Conservation (phyloP, 129 eudicot species). For the Flaveria ramosissima region DNA sequence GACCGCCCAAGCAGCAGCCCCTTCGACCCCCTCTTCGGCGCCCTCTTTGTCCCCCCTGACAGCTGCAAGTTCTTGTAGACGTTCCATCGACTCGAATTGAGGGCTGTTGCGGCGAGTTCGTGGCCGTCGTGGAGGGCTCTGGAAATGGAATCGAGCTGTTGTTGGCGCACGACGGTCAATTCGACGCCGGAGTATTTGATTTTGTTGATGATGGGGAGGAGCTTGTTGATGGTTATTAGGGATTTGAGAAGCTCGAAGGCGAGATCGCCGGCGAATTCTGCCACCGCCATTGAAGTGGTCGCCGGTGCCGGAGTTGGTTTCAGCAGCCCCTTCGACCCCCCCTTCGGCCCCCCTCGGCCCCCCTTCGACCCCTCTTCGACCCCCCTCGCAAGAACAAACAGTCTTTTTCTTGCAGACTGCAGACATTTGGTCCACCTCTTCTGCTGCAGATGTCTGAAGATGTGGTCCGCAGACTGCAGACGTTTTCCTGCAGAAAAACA, state of each 20-base stretch:
- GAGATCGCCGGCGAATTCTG: constrained; percentile 88
- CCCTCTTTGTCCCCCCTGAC: no score
- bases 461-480: no score
- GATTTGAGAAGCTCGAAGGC: constrained; percentile 80
- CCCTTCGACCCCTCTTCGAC: no score
- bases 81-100: constrained; percentile 72
- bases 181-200: constrained; percentile 84
- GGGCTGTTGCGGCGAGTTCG: constrained; percentile 63
- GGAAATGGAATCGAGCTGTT: constrained; percentile 72
- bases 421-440: no score
- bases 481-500: no score
- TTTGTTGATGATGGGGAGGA: constrained; percentile 80
- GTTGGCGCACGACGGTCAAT: constrained; percentile 58
- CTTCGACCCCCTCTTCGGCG: no score
- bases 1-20: no score
- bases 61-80: constrained; percentile 65
- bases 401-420: no score
- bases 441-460: no score
- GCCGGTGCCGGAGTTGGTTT: constrained; percentile 19
- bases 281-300: constrained; percentile 48
- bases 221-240: constrained; percentile 54
- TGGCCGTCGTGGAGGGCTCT: constrained; percentile 57
- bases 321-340: no score
- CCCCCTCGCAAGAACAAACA: no score
- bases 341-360: no score